Evolutionary conservation across 2,329 filamentous ascomycete genomes (phyloP), one percentile per base, ranked within the genome.

Genomic region (Paraconiothyrium sp.): DNA sequence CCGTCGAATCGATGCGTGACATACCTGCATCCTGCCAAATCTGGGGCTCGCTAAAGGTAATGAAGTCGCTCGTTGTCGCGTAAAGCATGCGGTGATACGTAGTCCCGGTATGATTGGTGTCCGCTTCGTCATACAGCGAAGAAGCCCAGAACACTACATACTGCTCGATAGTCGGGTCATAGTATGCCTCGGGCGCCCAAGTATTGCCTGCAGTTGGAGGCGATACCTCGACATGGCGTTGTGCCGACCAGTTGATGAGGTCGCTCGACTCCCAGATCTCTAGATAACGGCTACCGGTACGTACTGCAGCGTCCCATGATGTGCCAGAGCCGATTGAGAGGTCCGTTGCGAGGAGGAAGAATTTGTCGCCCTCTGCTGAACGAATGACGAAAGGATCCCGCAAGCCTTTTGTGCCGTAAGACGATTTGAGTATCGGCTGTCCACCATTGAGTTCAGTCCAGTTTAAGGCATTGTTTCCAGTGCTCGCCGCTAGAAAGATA

Each of bases 61-160:
- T 75, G 60, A 85, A 85, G 67, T 86, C 84, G 0, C 77, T 75
- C 0, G 84, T 85, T 0, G 82, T 84, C 3, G 79, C 81, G 63
- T 84, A 85, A 50, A 86, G 68, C 84, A 86, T 86, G 47, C 84
- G 81, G 60, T 86, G 82, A 64, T 86, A 85, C 0, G 82, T 80
- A 1, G 69, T 59, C 4, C 79, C 80, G 0, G 79, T 81, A 43
- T 82, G 83, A 4, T 78, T 69, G 0, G 75, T 64, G 30, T 85
- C 84, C 35, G 68, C 66, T 37, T 77, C 76, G 0, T 66, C 73
- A 58, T 85, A 86, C 1, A 85, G 76, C 0, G 81, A 76, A 1
- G 80, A 82, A 0, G 80, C 80, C 84, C 84, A 85, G 67, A 83
- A 85, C 56, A 78, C 74, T 1, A 77, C 73, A 32, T 84, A 85